Evolutionary conservation across 2,329 filamentous ascomycete genomes (phyloP).

Genomic region (Exophiala xenobiotica): DNA sequence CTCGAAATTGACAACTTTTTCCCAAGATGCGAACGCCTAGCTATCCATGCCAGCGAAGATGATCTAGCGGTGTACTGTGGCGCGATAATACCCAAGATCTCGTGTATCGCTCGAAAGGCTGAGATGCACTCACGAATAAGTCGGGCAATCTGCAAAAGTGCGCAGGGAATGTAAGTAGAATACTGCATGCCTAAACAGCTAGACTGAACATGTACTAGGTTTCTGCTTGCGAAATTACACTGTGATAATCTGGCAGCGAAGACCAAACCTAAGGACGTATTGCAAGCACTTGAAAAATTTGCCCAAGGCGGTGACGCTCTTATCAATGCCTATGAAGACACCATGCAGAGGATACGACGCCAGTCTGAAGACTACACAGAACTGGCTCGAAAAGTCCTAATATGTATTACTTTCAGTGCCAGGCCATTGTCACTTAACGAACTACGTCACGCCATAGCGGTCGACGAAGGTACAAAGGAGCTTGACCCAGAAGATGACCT

Average conservation of each 20-base stretch:
- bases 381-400: slow-evolving; percentile 25
- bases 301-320: slow-evolving; percentile 18
- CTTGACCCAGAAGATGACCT: slow-evolving; percentile 23
- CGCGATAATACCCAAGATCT: slow-evolving; percentile 5
- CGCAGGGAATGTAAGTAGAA: slow-evolving; percentile 13
- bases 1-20: neutral
- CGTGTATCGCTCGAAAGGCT: slow-evolving; percentile 7
- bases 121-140: slow-evolving; percentile 7
- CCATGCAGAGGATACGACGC: slow-evolving; percentile 30
- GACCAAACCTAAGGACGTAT: slow-evolving; percentile 24
- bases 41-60: slow-evolving; percentile 4
- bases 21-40: neutral
- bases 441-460: slow-evolving; percentile 30
- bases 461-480: slow-evolving; percentile 18
- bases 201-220: slow-evolving; percentile 16
- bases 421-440: slow-evolving; percentile 28
- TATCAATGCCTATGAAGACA: slow-evolving; percentile 30
- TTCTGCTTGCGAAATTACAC: slow-evolving; percentile 30
- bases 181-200: neutral
- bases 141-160: slow-evolving; percentile 5
- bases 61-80: slow-evolving; percentile 9
- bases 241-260: slow-evolving; percentile 28
- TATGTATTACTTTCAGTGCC: slow-evolving; percentile 27
- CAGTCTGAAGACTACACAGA: slow-evolving; percentile 30
- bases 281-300: slow-evolving; percentile 25